Percentiles rank a stretch among this genome's conserved stretches.
Conservation (phyloP, 257 asterid species). For the Petrea volubilis region DNA sequence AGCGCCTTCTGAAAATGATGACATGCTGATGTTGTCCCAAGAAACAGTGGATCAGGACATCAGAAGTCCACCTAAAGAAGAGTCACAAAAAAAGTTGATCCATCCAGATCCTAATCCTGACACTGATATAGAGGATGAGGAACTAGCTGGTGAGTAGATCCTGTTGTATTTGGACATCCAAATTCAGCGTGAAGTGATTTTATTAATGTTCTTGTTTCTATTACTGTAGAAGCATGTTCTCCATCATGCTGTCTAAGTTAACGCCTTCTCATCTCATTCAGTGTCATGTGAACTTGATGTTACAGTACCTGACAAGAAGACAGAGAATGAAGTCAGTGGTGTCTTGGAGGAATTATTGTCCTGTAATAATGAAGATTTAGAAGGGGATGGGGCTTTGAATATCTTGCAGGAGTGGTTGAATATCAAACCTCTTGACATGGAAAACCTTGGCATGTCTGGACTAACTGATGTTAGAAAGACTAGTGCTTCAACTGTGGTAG, state of each 20-base stretch:
- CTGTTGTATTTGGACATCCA: constrained; percentile 18
- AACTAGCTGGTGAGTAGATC: constrained; percentile 54
- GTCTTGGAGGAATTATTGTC: constrained; percentile 60
- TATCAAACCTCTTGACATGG: constrained; percentile 62
- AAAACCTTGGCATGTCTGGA: constrained; percentile 42
- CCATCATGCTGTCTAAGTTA: constrained; percentile 8
- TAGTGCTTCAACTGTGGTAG: constrained; percentile 39
- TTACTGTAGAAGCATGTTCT: background rate
- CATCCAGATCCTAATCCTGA: constrained; percentile 35
- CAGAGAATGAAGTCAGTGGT: constrained; percentile 33
- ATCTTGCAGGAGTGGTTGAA: constrained; percentile 68
- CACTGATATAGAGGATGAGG: constrained; percentile 44
- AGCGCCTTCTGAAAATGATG: constrained; percentile 40
- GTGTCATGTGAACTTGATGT: constrained; percentile 19
- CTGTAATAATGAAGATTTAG: constrained; percentile 52
- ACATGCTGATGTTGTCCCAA: constrained; percentile 42
- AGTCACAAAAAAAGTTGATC: constrained; percentile 30
- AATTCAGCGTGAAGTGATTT: constrained; percentile 10
- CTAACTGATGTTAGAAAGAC: constrained; percentile 44
- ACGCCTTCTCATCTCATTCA: constrained; percentile 16
- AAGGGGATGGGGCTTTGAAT: constrained; percentile 58
- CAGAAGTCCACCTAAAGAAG: constrained; percentile 33
- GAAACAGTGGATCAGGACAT: constrained; percentile 39
- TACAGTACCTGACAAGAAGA: constrained; percentile 44
- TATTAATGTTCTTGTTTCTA: constrained; percentile 2